Evolutionary conservation across 2,329 filamentous ascomycete species (phyloP).

Genomic region (Huntiella moniliformis): DNA sequence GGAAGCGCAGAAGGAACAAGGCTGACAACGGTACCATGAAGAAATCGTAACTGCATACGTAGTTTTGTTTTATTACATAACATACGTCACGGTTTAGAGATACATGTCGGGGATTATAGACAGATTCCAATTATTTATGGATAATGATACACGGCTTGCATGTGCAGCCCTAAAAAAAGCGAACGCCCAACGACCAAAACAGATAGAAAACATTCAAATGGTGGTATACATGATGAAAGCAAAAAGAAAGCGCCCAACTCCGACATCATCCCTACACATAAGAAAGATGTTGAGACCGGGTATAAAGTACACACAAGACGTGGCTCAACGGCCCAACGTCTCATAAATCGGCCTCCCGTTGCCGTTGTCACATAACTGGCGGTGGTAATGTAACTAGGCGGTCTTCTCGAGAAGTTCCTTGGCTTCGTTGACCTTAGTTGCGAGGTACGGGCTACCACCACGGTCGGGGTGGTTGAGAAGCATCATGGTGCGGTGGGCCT

Average conservation of each 20-base stretch:
- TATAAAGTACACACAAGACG: too few species aligned
- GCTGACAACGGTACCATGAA: too few species aligned
- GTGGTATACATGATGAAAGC: conserved; percentile 7
- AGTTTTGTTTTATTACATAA: too few species aligned
- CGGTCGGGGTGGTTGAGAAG: conserved; percentile 94
- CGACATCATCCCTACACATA: not conserved
- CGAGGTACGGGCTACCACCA: conserved; percentile 87
- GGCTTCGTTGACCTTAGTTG: conserved; percentile 95
- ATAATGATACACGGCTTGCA: not conserved
- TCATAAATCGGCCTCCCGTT: too few species aligned
- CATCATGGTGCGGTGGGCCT: conserved; percentile 91
- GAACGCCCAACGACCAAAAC: not conserved
- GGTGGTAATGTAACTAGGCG: conserved; percentile 9
- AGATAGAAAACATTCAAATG: conserved; percentile 4
- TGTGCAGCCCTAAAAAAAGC: not conserved
- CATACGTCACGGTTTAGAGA: too few species aligned
- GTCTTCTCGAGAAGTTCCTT: conserved; percentile 88
- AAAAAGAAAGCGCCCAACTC: not conserved
- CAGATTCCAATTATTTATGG: too few species aligned
- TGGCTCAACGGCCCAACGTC: too few species aligned
- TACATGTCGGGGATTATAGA: too few species aligned
- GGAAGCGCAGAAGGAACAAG: too few species aligned
- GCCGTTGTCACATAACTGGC: too few species aligned
- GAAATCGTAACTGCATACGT: too few species aligned
- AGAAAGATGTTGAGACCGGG: too few species aligned